Percentiles rank a stretch among this genome's conserved stretches.
Conservation (phyloP, 352 stramenopile species). For the Phytophthora hibernalis region DNA sequence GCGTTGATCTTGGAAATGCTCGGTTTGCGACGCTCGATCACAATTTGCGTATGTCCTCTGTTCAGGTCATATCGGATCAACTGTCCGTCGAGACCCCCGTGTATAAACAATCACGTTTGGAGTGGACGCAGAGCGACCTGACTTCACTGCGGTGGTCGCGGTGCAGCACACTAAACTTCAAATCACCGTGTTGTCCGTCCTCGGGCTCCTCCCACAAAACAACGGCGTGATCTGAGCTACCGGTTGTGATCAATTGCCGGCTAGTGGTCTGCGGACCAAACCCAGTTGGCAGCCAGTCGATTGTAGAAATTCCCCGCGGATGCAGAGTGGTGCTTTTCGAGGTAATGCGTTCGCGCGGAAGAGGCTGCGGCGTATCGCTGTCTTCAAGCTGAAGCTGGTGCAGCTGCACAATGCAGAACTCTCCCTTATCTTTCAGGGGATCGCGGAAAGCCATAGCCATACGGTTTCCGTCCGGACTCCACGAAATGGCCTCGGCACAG, state of each 20-base stretch:
- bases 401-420: conserved; percentile 82
- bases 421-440: conserved; percentile 56
- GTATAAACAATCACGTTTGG: conserved; percentile 67
- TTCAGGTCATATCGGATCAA: conserved; percentile 81
- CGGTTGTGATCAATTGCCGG: conserved; percentile 68
- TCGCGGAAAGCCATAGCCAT: conserved; percentile 86
- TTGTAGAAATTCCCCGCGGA: conserved; percentile 64
- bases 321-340: conserved; percentile 72
- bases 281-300: conserved; percentile 72
- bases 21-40: conserved; percentile 81
- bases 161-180: conserved; percentile 78
- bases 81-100: conserved; percentile 77
- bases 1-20: conserved; percentile 87
- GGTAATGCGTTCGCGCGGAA: conserved; percentile 65
- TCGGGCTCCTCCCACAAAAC: conserved; percentile 81
- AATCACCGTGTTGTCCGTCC: conserved; percentile 29
- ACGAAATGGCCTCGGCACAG: conserved; percentile 78
- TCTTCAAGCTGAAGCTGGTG: conserved; percentile 68
- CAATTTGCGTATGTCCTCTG: conserved; percentile 36
- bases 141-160: conserved; percentile 82
- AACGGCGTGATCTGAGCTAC: conserved; percentile 73
- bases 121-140: conserved; percentile 79
- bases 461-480: conserved; percentile 77
- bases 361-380: conserved; percentile 45
- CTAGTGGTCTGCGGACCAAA: conserved; percentile 56